Conservation (phyloP, 2,329 filamentous ascomycete genomes). For the Thelonectria olida region DNA sequence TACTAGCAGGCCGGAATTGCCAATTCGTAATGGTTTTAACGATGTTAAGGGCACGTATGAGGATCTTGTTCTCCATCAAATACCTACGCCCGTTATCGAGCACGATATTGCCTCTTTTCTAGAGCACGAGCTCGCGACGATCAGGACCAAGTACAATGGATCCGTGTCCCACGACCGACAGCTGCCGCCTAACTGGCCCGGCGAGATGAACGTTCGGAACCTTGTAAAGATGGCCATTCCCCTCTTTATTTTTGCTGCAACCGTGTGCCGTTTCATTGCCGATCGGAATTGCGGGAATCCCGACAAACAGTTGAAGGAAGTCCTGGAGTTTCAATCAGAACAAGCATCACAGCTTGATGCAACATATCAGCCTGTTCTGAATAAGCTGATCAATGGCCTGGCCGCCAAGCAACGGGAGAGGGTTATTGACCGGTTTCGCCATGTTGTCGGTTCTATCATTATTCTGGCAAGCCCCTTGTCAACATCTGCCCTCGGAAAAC, state of each 20-base stretch:
- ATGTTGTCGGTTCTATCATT: constrained; percentile 44
- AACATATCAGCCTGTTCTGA: constrained; percentile 32
- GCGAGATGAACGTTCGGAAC: not conserved
- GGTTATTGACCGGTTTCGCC: constrained; percentile 29
- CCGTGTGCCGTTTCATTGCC: constrained; percentile 43
- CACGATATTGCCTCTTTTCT: constrained; percentile 50
- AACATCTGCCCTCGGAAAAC: constrained; percentile 30
- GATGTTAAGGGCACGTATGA: not conserved
- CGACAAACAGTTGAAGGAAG: constrained; percentile 30
- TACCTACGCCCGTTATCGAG: constrained; percentile 41
- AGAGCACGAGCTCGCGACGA: constrained; percentile 39
- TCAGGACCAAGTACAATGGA: constrained; percentile 39
- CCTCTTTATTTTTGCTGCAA: constrained; percentile 49
- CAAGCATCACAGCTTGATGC: constrained; percentile 24
- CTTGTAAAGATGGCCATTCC: constrained; percentile 43
- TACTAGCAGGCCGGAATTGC: not conserved
- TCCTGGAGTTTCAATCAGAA: constrained; percentile 30
- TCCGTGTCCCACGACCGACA: not conserved
- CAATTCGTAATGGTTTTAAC: not conserved
- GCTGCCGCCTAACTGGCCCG: constrained; percentile 19
- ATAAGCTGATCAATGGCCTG: constrained; percentile 6
- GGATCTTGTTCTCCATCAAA: constrained; percentile 11
- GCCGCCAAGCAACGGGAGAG: not conserved
- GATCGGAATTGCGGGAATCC: constrained; percentile 30
- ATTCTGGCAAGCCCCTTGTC: constrained; percentile 44